phyloP scores from a whole-genome alignment of 179 eudicot genomes.

The Beta lomatogona region DNA sequence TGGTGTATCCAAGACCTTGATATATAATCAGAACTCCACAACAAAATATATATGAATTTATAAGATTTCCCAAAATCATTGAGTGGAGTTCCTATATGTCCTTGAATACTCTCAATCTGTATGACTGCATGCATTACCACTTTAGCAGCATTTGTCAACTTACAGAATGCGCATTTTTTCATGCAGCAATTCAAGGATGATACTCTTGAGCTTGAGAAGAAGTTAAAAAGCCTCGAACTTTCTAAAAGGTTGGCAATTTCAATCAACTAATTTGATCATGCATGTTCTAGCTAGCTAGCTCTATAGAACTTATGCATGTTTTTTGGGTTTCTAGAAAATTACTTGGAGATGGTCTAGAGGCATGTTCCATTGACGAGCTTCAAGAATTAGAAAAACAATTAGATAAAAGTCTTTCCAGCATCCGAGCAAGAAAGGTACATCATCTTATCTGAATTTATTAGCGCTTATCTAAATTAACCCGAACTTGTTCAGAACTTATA shows the following conservation, averaged over 20 bases:
- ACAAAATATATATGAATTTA: background rate
- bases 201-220: constrained; percentile 35
- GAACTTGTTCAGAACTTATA: too few relatives aligned
- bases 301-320: background rate
- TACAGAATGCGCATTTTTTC: background rate
- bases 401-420: constrained; percentile 32
- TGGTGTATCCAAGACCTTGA: background rate
- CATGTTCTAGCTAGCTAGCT: background rate
- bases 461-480: too few relatives aligned
- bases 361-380: constrained; percentile 39
- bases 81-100: background rate
- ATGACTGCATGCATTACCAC: background rate
- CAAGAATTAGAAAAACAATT: constrained; percentile 38
- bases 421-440: constrained; percentile 37
- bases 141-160: background rate
- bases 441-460: background rate
- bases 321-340: constrained; percentile 25
- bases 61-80: background rate
- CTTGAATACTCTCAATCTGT: background rate
- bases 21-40: background rate
- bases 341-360: constrained; percentile 32
- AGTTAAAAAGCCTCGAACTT: constrained; percentile 27
- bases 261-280: background rate
- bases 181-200: constrained; percentile 41
- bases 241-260: constrained; percentile 29